Evolutionary conservation across 2,329 filamentous ascomycete species (phyloP), one percentile per base, ranked within the genome.

Genomic region (Westerdykella aurantiaca): DNA sequence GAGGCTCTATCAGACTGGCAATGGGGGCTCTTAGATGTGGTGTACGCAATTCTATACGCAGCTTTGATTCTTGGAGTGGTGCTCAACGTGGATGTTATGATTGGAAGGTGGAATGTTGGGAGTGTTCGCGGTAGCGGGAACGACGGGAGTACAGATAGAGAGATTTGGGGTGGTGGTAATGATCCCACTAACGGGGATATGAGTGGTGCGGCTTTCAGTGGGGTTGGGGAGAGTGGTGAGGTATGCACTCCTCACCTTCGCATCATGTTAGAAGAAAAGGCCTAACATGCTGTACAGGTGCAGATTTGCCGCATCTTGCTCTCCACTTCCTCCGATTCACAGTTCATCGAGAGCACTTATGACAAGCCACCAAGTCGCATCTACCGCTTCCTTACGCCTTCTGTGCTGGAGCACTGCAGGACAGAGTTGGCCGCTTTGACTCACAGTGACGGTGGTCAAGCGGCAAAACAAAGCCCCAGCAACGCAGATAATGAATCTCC

Each of bases 381-480:
- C 25, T 29, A 29, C 25, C 25, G 25, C 25, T 29, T 12, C 11
- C 25, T 29, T 29, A 12, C 7, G 2, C 9, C 25, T 7, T 29
- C 7, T 29, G 25, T 12, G 3, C 11, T 29, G 4, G 10, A 29
- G 11, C 25, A 29, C 25, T 29, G 25, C 25, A 29, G 25, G 25
- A 10, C 25, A 12, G 25, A 29, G 25, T 12, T 29, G 25, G 25
- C 7, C 4, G 25, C 25, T 10, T 12, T 29, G 25, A 29, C 25
- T 9, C 11, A 12, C 9, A 29, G 4, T 7, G 25, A 29, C 25
- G 25, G 11, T 9, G 25, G 2, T 7, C 4, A 34, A 39, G 5
- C 42, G 44, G 14, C 49, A 53, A 22, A 55, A 52, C 31, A 45
- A 48, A 33, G 51, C 50, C 2, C 54, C 53, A 42, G 7, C 45